phyloP scores from a whole-genome alignment of 306 rosid genomes.

The Betula pendula region DNA sequence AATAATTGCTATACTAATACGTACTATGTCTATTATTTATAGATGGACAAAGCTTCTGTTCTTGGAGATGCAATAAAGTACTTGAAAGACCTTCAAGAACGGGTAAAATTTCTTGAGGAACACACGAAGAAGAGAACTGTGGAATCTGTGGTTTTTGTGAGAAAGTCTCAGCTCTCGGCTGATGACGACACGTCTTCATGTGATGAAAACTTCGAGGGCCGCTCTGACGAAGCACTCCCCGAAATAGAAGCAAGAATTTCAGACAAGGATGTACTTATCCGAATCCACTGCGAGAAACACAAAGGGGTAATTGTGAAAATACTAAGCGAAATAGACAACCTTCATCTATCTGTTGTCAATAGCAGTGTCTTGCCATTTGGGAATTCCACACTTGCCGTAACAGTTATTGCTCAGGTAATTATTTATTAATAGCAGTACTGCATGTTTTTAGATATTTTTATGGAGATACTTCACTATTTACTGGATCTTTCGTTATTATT shows the following conservation, averaged over 20 bases:
- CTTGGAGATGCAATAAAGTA: constrained; percentile 68
- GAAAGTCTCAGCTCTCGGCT: constrained; percentile 32
- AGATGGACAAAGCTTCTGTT: constrained; percentile 80
- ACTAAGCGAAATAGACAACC: constrained; percentile 50
- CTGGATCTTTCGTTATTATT: too few species aligned
- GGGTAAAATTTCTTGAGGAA: constrained; percentile 55
- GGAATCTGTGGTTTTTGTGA: constrained; percentile 43
- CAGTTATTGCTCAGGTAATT: constrained; percentile 64
- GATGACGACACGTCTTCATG: constrained; percentile 54
- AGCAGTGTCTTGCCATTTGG: constrained; percentile 46
- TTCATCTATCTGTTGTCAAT: constrained; percentile 39
- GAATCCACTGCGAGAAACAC: constrained; percentile 55
- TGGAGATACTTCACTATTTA: too few species aligned
- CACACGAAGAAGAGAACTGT: constrained; percentile 46
- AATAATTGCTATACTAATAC: too few species aligned
- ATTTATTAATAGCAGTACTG: not conserved
- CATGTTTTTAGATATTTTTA: too few species aligned
- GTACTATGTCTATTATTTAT: not conserved
- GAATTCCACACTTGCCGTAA: constrained; percentile 42
- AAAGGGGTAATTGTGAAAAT: constrained; percentile 51
- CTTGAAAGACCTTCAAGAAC: constrained; percentile 61
- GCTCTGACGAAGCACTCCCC: constrained; percentile 28
- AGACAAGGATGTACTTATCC: constrained; percentile 60
- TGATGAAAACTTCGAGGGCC: constrained; percentile 38
- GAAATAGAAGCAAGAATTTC: constrained; percentile 64